Evolutionary conservation across 140 eudicot genomes (phyloP), one percentile per base, ranked within the genome.

Genomic region (Bidens hawaiensis): DNA sequence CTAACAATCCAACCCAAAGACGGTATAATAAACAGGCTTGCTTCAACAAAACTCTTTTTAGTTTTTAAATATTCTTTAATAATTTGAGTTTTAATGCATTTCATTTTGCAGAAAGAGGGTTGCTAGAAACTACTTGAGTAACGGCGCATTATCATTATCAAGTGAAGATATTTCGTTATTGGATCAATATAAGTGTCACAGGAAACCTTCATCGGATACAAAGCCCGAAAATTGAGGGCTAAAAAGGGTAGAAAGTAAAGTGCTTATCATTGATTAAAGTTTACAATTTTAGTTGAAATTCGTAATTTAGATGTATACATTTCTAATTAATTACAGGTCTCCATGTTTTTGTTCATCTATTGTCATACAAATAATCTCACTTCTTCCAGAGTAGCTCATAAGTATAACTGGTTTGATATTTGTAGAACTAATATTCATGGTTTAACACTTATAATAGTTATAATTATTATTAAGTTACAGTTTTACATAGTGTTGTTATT

Each of bases 121-220:
- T 55, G 65, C 85, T 34, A 71, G 67, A 63, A 82, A 93, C 65
- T 93, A 88, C 83, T 79, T 93, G 80, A 81, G 78, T 67, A 82
- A 77, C 15, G 89, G 96, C 28, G 66, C 83, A 42, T 67, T 80
- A 51, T 60, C 82, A 4, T 78, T 93, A 70, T 71, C 88, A 47
- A 62, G 81, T 9, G 89, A 93, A 53, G 93, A 93, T 69, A 85
- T 93, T 47, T 74, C 74, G n/a, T 68, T 85, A 64, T 73, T 88
- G 52, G 85, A 56, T n/a, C 65, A 67, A 45, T 77, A 72, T 64
- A 78, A 68, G 56, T 41, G 68, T 57, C 74, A 70, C 50, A 67
- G 41, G 67, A 73, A 70, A 66, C 72, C 15, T 50, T 58, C 75
- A 24, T 41, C 67, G 17, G 68, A 67, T 64, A 60, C 82, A 27